Conservation (phyloP, 805 yeast species). For the Saturnispora gosingensis region DNA sequence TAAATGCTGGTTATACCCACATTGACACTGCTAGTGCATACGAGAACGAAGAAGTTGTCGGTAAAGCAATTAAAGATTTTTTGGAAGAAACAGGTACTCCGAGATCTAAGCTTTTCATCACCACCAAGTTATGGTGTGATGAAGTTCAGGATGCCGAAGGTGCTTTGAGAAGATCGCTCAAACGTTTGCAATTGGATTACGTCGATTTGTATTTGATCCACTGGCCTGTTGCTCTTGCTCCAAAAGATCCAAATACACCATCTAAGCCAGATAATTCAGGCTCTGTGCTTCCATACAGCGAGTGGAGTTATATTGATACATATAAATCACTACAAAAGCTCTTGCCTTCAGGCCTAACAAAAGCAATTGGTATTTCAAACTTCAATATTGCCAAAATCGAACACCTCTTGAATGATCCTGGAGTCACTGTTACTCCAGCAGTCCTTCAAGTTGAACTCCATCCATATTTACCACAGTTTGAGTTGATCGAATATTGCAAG, state of each 20-base stretch:
- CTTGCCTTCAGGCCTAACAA: conserved; percentile 42
- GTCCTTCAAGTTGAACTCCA: conserved; percentile 71
- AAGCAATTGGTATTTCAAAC: conserved; percentile 75
- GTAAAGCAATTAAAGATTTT: conserved; percentile 45
- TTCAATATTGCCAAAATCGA: conserved; percentile 48
- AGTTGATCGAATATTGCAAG: conserved; percentile 44
- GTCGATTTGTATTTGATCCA: conserved; percentile 60
- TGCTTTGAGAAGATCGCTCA: conserved; percentile 43
- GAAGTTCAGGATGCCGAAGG: conserved; percentile 30
- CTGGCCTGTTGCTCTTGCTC: conserved; percentile 47
- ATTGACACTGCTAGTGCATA: conserved; percentile 70
- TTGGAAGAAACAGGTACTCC: conserved; percentile 47
- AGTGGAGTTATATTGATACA: conserved; percentile 42
- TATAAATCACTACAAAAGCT: conserved; percentile 58
- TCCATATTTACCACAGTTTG: conserved; percentile 60
- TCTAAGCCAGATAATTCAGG: conserved; percentile 27
- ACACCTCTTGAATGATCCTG: conserved; percentile 40
- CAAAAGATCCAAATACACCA: conserved; percentile 31
- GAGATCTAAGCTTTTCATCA: conserved; percentile 46
- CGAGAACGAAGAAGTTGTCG: conserved; percentile 49
- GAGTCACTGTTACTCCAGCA: conserved; percentile 50
- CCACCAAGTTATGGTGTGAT: conserved; percentile 54
- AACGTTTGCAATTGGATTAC: conserved; percentile 45
- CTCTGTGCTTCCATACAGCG: conserved; percentile 23
- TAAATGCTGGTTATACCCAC: conserved; percentile 61